These are phyloP conservation scores for Metschnikowia shivogae DNA, from an alignment of 805 yeast species.

Conservation along the genomic window DNA sequence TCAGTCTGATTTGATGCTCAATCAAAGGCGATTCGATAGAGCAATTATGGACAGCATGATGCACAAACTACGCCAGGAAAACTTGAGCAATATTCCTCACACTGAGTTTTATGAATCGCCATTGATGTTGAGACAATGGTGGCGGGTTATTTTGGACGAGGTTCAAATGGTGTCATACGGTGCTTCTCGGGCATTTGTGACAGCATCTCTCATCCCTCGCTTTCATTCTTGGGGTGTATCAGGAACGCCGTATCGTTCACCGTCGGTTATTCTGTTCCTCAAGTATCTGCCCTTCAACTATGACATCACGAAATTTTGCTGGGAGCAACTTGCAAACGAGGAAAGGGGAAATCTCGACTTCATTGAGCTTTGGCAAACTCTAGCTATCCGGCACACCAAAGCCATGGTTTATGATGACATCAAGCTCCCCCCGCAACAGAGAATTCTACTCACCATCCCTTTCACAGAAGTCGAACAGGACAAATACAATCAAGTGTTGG, in stretches of 20 bases:
- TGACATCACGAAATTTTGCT: constrained; percentile 35
- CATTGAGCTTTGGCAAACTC: constrained; percentile 44
- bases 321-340: constrained; percentile 30
- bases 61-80: constrained; percentile 9
- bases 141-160: constrained; percentile 89
- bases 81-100: constrained; percentile 11
- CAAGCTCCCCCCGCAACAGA: constrained; percentile 69
- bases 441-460: constrained; percentile 66
- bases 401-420: constrained; percentile 77
- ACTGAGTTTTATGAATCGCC: constrained; percentile 62
- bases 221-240: constrained; percentile 96
- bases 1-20: constrained; percentile 8
- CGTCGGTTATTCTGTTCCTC: constrained; percentile 65
- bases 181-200: constrained; percentile 70
- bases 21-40: constrained; percentile 14
- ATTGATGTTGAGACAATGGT: constrained; percentile 73
- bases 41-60: constrained; percentile 13
- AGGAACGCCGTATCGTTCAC: constrained; percentile 84
- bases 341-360: constrained; percentile 24
- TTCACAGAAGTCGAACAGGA: constrained; percentile 83
- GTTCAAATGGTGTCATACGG: constrained; percentile 87
- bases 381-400: constrained; percentile 79
- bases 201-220: constrained; percentile 75
- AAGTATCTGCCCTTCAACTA: constrained; percentile 61
- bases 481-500: constrained; percentile 63